Conservation (phyloP, 441 rosid genomes). For the Adansonia madagascariensis region DNA sequence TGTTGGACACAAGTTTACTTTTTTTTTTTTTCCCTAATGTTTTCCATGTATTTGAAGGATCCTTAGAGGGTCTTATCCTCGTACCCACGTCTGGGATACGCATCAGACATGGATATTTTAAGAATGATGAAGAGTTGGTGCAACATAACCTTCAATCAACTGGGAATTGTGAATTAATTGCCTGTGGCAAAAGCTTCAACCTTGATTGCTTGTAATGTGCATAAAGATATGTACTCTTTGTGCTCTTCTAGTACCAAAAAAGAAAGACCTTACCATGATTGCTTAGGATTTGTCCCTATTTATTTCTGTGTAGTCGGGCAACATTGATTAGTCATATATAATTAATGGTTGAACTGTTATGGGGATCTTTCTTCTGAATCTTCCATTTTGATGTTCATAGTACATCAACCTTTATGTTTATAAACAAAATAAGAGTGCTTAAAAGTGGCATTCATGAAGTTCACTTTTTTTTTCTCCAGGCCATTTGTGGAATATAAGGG, state of each 20-base stretch:
- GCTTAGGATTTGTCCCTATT: conserved; percentile 2
- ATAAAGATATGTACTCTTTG: not conserved
- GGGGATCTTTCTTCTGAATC: not conserved
- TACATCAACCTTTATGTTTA: not conserved
- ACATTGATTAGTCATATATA: not conserved
- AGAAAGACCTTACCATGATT: not conserved
- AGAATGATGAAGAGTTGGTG: no score
- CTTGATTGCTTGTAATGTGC: conserved; percentile 1
- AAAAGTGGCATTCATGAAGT: conserved; percentile 9
- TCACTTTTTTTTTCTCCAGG: conserved; percentile 36
- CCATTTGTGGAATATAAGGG: conserved; percentile 86
- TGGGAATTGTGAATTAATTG: not conserved
- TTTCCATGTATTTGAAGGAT: no score
- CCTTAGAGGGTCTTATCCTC: no score
- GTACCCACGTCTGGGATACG: no score
- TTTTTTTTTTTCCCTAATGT: no score
- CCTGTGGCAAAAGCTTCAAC: not conserved
- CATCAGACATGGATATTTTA: no score
- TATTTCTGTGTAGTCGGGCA: not conserved
- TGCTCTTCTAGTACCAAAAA: not conserved
- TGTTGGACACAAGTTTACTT: no score
- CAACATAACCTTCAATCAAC: not conserved
- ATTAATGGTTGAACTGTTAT: not conserved
- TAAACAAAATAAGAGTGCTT: not conserved
- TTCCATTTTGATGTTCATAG: not conserved